These are phyloP conservation scores for Colletotrichum cordylinicola DNA, from an alignment of 2,329 filamentous ascomycete species.

Conservation along the genomic window DNA sequence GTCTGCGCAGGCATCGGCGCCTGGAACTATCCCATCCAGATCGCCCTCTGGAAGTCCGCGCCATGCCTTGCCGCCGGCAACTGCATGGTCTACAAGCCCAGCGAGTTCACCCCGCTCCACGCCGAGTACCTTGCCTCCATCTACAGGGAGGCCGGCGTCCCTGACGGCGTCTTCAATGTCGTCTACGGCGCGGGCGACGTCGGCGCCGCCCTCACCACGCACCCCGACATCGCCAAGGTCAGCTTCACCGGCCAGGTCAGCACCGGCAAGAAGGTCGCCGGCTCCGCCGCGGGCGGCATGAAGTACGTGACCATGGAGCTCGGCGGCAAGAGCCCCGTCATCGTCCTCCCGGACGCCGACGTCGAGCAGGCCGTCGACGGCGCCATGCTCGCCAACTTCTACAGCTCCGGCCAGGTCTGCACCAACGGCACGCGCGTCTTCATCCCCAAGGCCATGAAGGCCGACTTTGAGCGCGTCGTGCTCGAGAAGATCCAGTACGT, in stretches of 20 bases:
- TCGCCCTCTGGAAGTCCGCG: conserved; percentile 88
- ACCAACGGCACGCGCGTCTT: conserved; percentile 93
- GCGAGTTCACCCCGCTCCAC: conserved; percentile 86
- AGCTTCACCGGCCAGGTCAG: conserved; percentile 42
- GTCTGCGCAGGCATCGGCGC: conserved; percentile 88
- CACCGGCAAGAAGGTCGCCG: conserved; percentile 77
- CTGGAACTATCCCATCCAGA: conserved; percentile 93
- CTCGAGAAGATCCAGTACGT: conserved; percentile 80
- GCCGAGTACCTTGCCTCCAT: conserved; percentile 77
- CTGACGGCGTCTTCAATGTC: conserved; percentile 85
- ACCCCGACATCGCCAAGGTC: conserved; percentile 80
- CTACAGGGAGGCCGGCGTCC: conserved; percentile 80
- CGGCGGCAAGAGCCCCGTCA: conserved; percentile 82
- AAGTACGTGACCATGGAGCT: conserved; percentile 94
- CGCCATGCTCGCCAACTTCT: conserved; percentile 95
- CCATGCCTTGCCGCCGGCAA: conserved; percentile 87
- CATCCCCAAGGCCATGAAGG: conserved; percentile 70
- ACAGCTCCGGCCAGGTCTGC: conserved; percentile 89
- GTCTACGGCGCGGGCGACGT: conserved; percentile 82
- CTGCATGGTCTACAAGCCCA: conserved; percentile 91
- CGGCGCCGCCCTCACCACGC: conserved; percentile 75
- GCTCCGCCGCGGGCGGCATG: conserved; percentile 76
- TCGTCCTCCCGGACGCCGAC: conserved; percentile 82
- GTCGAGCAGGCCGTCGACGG: conserved; percentile 83
- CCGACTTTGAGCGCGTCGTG: conserved; percentile 71